Percentiles rank a stretch among this genome's conserved stretches.
Evolutionary conservation across 345 rosid genomes (phyloP).

Genomic region (Hibiscus syriacus): DNA sequence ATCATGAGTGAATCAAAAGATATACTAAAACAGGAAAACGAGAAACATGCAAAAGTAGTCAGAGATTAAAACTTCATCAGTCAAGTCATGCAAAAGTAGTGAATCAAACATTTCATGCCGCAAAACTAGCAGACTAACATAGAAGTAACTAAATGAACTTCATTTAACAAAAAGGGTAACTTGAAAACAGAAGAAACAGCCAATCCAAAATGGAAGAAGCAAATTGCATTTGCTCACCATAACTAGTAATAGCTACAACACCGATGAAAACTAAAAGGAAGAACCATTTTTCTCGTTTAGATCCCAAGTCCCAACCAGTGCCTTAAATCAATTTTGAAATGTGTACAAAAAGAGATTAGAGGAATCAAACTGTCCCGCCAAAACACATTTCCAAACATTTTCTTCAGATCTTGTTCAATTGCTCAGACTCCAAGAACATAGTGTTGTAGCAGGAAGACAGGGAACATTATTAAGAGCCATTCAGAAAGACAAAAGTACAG

Average conservation of each 20-base stretch:
- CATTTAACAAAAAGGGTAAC: conserved; percentile 19
- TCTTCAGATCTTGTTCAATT: conserved; percentile 13
- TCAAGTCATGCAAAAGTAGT: conserved; percentile 12
- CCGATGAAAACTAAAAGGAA: background rate
- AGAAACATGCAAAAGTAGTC: background rate
- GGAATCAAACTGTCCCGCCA: conserved; percentile 5
- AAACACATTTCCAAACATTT: conserved; percentile 5
- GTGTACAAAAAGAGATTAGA: conserved; percentile 7
- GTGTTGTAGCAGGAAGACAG: background rate
- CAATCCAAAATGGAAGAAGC: background rate
- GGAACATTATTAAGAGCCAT: background rate
- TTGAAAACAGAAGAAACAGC: conserved; percentile 3
- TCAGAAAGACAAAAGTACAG: background rate
- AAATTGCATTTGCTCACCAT: background rate
- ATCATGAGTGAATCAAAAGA: conserved; percentile 11
- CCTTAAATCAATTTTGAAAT: background rate
- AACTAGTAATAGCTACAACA: background rate
- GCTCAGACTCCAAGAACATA: background rate
- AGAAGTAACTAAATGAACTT: too few species aligned
- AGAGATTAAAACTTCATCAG: conserved; percentile 8
- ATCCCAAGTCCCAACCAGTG: conserved; percentile 17
- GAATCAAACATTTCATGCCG: too few species aligned
- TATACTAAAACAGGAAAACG: background rate
- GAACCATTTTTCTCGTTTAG: conserved; percentile 1
- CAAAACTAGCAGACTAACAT: too few species aligned